Base-by-base conservation (phyloP, 2,329 filamentous ascomycete species). In the Elsinoe batatas region DNA sequence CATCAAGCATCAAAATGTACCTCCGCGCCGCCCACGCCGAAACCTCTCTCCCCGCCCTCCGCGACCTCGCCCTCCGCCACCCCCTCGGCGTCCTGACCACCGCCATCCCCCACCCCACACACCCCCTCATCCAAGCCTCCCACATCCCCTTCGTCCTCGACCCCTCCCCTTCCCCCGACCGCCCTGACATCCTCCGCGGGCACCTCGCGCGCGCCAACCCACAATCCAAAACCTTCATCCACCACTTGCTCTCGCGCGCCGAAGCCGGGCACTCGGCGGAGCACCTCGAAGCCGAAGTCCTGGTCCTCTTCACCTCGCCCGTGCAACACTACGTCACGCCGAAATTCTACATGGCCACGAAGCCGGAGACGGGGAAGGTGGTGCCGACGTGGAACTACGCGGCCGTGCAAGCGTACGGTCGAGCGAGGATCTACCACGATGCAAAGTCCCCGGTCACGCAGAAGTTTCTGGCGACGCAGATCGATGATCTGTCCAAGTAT, bases 341-440 rank as follows among this genome's bases (percentile, higher is more conserved):
- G 0, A 82, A 84, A 58, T 86, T 85, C 68, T 87, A 86, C 69
- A 73, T 70, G 10, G 75, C 81, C 60, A 85, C 83, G 1, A 87
- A 86, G 64, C 83, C 82, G 0, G 64, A 63, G 0, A 82, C 77
- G 0, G 83, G 76, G 10, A 87, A 87, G 61, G 83, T 85, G 0
- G 83, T 84, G 4, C 82, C 82, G 0, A 87, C 83, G 0, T 87
- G 83, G 84, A 82, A 87, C 66, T 87, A 87, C 61, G 73, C 80
- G 0, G 81, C 83, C 0, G 82, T 76, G 0, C 81, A 87, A 66
- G 80, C 73, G 0, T 85, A 85, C 61, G 83, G 83, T 1, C 74
- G 67, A 1, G 78, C 79, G 1, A 77, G 59, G 0, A 67, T 85
- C 3, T 79, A 76, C 59, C 76, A 69, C 56, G 77, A 85, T 56